Conservation (phyloP, 129 eudicot species). For the Flaveria linearis region DNA sequence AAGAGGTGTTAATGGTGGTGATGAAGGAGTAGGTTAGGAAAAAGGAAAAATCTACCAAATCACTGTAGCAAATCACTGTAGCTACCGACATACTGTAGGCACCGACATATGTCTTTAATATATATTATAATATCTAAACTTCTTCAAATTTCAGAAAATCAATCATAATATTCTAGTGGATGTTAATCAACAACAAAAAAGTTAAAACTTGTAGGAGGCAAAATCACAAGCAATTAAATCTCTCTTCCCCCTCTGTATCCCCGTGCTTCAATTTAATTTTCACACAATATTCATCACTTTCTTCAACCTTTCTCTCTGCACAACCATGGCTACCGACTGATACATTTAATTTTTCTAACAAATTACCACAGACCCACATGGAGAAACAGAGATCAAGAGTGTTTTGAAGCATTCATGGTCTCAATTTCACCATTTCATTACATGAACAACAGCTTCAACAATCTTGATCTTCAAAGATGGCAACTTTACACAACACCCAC, state of each 20-base stretch:
- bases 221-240: conserved; percentile 7
- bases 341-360: background rate
- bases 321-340: conserved; percentile 37
- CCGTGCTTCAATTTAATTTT: conserved; percentile 34
- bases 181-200: background rate
- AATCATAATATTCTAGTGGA: conserved; percentile 21
- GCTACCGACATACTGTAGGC: no score
- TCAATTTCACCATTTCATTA: conserved; percentile 31
- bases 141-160: conserved; percentile 7
- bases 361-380: background rate
- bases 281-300: background rate
- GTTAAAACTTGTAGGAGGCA: background rate
- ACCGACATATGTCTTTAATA: no score
- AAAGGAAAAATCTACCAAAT: no score
- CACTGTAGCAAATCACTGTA: no score
- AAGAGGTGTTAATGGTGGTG: no score
- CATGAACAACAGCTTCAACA: conserved; percentile 37
- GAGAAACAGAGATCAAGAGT: conserved; percentile 17
- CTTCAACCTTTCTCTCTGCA: conserved; percentile 37
- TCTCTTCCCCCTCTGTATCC: conserved; percentile 26
- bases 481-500: conserved; percentile 44
- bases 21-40: no score
- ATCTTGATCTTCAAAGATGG: conserved; percentile 43
- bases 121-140: conserved; percentile 1
- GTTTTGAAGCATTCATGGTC: conserved; percentile 38